These are phyloP conservation scores for Chytriomyces sp. DNA, from an alignment of 192 early-diverging fungal species.

Conservation along the genomic window DNA sequence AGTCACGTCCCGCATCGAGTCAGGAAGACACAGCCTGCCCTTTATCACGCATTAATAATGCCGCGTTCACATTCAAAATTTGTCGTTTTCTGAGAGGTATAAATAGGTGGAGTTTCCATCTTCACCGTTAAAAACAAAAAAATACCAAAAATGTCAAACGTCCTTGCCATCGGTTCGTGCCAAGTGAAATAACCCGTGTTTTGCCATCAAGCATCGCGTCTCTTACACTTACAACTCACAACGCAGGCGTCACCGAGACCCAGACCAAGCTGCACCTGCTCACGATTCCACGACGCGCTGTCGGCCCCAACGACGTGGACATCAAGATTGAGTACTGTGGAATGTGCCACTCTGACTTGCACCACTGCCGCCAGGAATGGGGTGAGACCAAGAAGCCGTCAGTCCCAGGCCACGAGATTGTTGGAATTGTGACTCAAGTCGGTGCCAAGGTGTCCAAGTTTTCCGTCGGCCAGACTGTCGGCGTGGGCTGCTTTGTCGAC, in stretches of 20 bases:
- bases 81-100: no score
- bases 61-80: no score
- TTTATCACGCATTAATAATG: no score
- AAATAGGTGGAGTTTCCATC: no score
- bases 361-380: conserved; percentile 70
- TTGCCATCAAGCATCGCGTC: no score
- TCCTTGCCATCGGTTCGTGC: not conserved
- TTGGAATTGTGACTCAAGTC: conserved; percentile 17
- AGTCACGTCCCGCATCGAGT: no score
- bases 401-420: conserved; percentile 36
- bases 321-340: conserved; percentile 79
- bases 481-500: conserved; percentile 29
- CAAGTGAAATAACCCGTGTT: no score
- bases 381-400: conserved; percentile 27
- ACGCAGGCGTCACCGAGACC: not conserved
- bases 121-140: no score
- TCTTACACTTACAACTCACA: no score
- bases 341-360: conserved; percentile 79
- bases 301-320: conserved; percentile 56
- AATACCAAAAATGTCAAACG: not conserved
- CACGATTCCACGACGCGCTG: not conserved
- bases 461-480: conserved; percentile 19
- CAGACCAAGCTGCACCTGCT: not conserved
- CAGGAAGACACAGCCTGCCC: no score
- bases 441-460: conserved; percentile 15